Evolutionary conservation across 768 basidiomycete genomes (phyloP).

Genomic region (Russula abietina): DNA sequence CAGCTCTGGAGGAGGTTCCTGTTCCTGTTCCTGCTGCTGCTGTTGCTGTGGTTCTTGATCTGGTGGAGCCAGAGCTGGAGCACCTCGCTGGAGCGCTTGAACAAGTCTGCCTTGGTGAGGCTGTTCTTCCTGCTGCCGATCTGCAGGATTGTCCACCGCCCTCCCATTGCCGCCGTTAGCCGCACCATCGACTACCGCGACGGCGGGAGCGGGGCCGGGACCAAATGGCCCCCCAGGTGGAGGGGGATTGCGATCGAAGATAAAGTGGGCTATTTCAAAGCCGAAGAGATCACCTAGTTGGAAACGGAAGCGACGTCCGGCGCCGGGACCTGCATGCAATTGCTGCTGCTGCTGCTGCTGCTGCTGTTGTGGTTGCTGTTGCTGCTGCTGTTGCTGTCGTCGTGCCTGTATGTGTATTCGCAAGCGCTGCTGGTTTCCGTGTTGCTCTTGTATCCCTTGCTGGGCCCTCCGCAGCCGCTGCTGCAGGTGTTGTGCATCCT

Average conservation of each 20-base stretch:
- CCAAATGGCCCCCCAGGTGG: neutral
- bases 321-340: neutral
- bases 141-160: neutral
- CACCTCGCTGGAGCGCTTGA: neutral
- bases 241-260: neutral
- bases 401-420: neutral
- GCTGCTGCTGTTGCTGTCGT: neutral
- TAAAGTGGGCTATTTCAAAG: slow-evolving; percentile 4
- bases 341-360: neutral
- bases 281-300: slow-evolving; percentile 25
- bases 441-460: neutral
- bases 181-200: neutral
- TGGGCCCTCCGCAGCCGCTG: neutral
- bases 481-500: neutral
- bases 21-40: neutral
- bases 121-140: neutral
- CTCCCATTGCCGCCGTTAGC: neutral
- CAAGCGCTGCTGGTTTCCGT: neutral
- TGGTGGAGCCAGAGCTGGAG: neutral
- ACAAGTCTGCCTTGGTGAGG: neutral
- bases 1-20: neutral
- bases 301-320: slow-evolving; percentile 27
- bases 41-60: neutral
- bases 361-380: neutral
- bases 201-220: neutral